phyloP scores from a whole-genome alignment of 2,329 filamentous ascomycete genomes.

The Paracorniculantispora psalliotae region DNA sequence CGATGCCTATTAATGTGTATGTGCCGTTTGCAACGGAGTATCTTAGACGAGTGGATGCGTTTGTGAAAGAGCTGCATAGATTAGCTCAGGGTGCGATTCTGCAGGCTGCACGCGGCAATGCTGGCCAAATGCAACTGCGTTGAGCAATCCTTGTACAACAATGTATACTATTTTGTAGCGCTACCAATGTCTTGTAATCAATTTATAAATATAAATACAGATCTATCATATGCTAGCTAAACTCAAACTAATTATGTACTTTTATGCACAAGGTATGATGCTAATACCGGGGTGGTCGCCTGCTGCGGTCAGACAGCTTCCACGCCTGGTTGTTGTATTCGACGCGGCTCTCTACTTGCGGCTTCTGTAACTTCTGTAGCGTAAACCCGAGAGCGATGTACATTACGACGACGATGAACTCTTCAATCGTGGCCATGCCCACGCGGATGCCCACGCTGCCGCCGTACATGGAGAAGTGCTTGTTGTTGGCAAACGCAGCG shows the following conservation, averaged over 20 bases:
- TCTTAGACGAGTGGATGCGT: conserved; percentile 36
- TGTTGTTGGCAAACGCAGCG: conserved; percentile 34
- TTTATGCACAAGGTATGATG: background rate
- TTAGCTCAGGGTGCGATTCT: conserved; percentile 38
- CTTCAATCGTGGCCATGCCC: conserved; percentile 45
- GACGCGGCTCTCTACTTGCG: background rate
- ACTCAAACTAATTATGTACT: background rate
- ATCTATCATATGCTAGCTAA: no score
- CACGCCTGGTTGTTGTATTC: background rate
- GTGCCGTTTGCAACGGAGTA: conserved; percentile 34
- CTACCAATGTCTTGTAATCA: no score
- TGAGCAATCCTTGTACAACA: no score
- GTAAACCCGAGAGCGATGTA: conserved; percentile 35
- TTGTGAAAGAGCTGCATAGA: conserved; percentile 39
- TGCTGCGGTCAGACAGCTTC: background rate
- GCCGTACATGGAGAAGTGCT: conserved; percentile 37
- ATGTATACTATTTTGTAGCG: no score
- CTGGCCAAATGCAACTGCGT: background rate
- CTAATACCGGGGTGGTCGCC: background rate
- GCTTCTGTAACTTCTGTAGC: background rate
- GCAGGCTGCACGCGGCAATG: background rate
- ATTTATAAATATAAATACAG: no score
- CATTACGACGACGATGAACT: conserved; percentile 42
- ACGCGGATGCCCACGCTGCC: conserved; percentile 36
- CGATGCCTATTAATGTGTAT: conserved; percentile 26